Evolutionary conservation across 768 basidiomycete species (phyloP).

Genomic region (Peribolospora baueri): DNA sequence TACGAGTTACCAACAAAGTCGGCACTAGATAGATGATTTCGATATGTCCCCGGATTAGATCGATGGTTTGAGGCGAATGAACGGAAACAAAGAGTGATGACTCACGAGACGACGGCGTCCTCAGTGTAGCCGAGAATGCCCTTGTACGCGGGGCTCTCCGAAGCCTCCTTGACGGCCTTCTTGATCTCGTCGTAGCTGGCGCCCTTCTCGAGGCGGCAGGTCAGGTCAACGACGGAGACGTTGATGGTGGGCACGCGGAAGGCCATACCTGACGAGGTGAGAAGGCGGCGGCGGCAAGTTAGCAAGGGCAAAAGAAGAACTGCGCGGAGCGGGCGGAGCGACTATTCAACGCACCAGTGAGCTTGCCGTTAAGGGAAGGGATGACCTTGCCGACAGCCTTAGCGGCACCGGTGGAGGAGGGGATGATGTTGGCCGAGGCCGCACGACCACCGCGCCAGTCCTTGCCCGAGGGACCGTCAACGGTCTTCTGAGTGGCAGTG

Average conservation of each 20-base stretch:
- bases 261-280: slow-evolving; percentile 42
- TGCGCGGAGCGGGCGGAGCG: background rate
- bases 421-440: slow-evolving; percentile 96
- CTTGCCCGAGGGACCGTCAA: slow-evolving; percentile 76
- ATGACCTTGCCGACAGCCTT: slow-evolving; percentile 92
- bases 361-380: slow-evolving; percentile 83
- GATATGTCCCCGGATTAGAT: too few species aligned
- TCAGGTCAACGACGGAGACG: slow-evolving; percentile 94
- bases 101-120: slow-evolving; percentile 76
- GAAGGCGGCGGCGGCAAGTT: slow-evolving; percentile 1
- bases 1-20: slow-evolving; percentile 16
- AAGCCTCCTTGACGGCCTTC: slow-evolving; percentile 49
- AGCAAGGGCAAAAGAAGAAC: background rate
- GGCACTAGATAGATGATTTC: background rate
- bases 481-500: slow-evolving; percentile 63
- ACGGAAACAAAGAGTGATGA: slow-evolving; percentile 46
- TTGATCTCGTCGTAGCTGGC: slow-evolving; percentile 83
- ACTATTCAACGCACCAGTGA: slow-evolving; percentile 24
- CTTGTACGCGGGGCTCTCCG: slow-evolving; percentile 35
- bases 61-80: background rate
- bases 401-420: slow-evolving; percentile 45
- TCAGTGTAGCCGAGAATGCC: slow-evolving; percentile 78
- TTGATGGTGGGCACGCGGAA: slow-evolving; percentile 85
- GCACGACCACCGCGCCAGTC: slow-evolving; percentile 95
- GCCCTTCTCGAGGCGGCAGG: slow-evolving; percentile 65